Evolutionary conservation across 1,139 yeast genomes (phyloP), one percentile per base, ranked within the genome.

Genomic region (Entelexis sorbosivorans): DNA sequence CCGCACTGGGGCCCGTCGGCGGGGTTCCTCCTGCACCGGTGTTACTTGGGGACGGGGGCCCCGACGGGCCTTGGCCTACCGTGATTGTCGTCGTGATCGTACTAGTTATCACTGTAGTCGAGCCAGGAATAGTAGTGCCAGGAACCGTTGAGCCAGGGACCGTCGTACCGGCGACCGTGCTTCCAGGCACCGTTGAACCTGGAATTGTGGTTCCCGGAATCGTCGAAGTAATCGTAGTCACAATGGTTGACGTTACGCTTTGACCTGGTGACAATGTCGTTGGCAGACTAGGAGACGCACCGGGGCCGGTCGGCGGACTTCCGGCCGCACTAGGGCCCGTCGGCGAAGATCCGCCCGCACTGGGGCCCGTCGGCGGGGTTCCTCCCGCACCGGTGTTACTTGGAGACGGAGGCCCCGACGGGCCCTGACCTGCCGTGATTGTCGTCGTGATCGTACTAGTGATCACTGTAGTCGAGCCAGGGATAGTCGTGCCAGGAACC

Each of bases 401-500:
- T 10, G 31, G 31, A 10, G 31, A 28, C 11, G 31, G 13, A 11
- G 31, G 11, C 13, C 31, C 31, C 13, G 31, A 28, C 4, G 31
- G 31, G 10, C 31, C 13, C 13, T 28, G 31, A 11, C 31, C 31
- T 7, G 13, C 31, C 13, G 31, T n/a, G n/a, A 26, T 8, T 6
- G 36, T 34, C 19, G 19, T 16, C 10, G 39, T 44, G 14, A 35
- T 20, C 5, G 39, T 33, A 14, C n/a, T 26, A 5, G 31, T 40
- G 22, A 39, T 33, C 32, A 24, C 20, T 13, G 31, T 24, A 4
- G 42, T 38, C 7, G 42, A 24, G 1, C 55, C 58, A 6, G 61
- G 55, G 8, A 53, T 50, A 8, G 61, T 57, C 5, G 56, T 53
- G 17, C 55, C 61, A 2, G 52, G 47, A 11, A 34, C 17, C 5